Evolutionary conservation across 352 stramenopile genomes (phyloP).

Genomic region (Globisporangium megalacanthum): DNA sequence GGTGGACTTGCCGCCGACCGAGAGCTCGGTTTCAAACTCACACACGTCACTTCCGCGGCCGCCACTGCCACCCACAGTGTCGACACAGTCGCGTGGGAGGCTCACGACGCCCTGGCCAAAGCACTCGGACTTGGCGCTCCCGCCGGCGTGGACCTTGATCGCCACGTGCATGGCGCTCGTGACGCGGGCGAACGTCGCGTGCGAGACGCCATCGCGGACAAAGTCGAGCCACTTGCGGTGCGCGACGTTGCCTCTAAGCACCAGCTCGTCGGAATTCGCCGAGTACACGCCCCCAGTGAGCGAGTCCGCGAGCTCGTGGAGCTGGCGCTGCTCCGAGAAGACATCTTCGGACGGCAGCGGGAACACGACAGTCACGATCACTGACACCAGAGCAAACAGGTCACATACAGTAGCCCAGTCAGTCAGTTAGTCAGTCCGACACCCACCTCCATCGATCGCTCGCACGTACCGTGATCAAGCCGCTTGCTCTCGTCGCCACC

Average conservation of each 20-base stretch:
- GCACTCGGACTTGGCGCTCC: constrained; percentile 24
- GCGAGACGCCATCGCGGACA: constrained; percentile 38
- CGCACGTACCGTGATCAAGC: constrained; percentile 5
- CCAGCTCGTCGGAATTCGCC: constrained; percentile 14
- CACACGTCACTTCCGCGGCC: neutral
- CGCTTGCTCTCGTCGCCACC: neutral
- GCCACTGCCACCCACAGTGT: constrained; percentile 19
- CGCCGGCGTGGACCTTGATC: constrained; percentile 57
- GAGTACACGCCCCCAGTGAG: constrained; percentile 60
- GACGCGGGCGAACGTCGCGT: constrained; percentile 54
- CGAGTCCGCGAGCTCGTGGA: constrained; percentile 70
- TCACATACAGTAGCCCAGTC: too few relatives aligned
- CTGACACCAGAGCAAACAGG: constrained; percentile 1
- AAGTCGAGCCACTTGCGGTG: constrained; percentile 46
- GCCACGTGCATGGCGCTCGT: constrained; percentile 58
- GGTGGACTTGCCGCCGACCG: constrained; percentile 44
- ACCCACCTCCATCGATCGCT: too few relatives aligned
- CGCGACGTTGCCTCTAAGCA: constrained; percentile 46
- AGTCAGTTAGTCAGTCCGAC: neutral
- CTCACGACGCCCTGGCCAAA: constrained; percentile 69
- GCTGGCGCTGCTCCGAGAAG: constrained; percentile 76
- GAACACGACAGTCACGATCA: constrained; percentile 66
- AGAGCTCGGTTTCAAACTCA: constrained; percentile 48
- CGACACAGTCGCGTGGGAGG: constrained; percentile 30
- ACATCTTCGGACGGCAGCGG: constrained; percentile 77